A percentile compares a stretch with the other conserved stretches of the same genome.
phyloP scores from a whole-genome alignment of 805 yeast species.

The Wickerhamiella slavikovae region DNA sequence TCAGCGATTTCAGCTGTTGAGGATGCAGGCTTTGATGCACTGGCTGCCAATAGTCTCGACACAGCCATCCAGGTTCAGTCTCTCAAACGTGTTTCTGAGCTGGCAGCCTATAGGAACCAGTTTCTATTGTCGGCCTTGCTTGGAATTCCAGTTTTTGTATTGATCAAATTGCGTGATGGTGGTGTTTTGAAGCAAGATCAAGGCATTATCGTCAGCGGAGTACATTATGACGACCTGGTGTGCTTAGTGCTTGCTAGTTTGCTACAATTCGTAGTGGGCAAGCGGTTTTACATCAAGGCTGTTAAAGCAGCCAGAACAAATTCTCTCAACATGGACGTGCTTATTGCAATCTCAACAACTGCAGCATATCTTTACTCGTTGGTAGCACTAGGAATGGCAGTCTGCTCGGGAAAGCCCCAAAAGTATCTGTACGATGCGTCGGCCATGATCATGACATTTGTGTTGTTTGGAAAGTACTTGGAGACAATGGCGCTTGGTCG shows the following conservation, averaged over 20 bases:
- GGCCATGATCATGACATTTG: conserved; percentile 65
- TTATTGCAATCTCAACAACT: conserved; percentile 64
- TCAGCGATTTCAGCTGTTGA: conserved; percentile 32
- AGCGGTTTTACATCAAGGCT: conserved; percentile 43
- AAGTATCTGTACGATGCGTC: conserved; percentile 57
- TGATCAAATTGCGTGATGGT: conserved; percentile 23
- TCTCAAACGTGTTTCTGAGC: conserved; percentile 50
- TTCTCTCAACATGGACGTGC: conserved; percentile 79
- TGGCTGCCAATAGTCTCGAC: conserved; percentile 27
- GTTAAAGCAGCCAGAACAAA: conserved; percentile 43
- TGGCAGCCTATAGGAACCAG: conserved; percentile 43
- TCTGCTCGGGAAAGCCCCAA: conserved; percentile 16
- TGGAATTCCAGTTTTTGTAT: conserved; percentile 38
- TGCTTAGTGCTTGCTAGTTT: conserved; percentile 37
- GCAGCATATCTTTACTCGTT: conserved; percentile 62
- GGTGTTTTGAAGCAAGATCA: conserved; percentile 17
- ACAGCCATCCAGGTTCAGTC: conserved; percentile 48
- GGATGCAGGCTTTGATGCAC: conserved; percentile 33
- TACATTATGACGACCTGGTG: conserved; percentile 41
- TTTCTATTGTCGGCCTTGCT: conserved; percentile 30
- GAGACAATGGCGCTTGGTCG: conserved; percentile 88
- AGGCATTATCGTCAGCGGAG: conserved; percentile 31
- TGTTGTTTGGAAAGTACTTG: conserved; percentile 74
- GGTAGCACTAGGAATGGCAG: conserved; percentile 30
- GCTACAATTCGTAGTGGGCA: conserved; percentile 49